Evolutionary conservation across 2,329 filamentous ascomycete species (phyloP).

Genomic region (Plenodomus tracheiphilus): DNA sequence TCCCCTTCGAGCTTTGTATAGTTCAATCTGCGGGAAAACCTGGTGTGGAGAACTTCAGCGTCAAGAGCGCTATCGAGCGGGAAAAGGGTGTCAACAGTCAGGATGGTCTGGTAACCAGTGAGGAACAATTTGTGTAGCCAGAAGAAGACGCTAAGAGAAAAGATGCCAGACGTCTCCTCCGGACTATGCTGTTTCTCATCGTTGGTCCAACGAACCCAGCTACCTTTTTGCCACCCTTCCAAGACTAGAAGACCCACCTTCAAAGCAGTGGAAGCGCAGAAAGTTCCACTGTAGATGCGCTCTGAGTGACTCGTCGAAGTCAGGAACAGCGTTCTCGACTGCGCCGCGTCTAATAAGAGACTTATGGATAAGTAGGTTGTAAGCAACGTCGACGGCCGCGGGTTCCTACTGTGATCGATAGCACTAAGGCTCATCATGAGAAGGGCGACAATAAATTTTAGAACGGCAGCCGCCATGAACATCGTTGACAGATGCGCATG

Average conservation of each 20-base stretch:
- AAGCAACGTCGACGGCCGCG: conserved; percentile 20
- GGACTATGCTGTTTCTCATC: conserved; percentile 29
- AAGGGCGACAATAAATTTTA: conserved; percentile 28
- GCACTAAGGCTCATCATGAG: conserved; percentile 10
- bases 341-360: conserved; percentile 15
- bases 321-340: conserved; percentile 18
- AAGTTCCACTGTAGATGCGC: conserved; percentile 9
- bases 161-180: conserved; percentile 41
- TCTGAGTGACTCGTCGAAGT: conserved; percentile 2
- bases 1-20: conserved; percentile 12
- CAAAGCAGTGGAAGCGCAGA: conserved; percentile 17
- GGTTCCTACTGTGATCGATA: conserved; percentile 16
- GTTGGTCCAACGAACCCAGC: conserved; percentile 27
- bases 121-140: conserved; percentile 43
- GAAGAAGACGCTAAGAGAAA: conserved; percentile 39
- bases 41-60: conserved; percentile 15
- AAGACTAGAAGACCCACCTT: conserved; percentile 23
- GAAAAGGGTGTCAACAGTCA: conserved; percentile 36
- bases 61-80: conserved; percentile 21
- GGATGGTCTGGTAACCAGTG: conserved; percentile 29
- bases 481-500: conserved; percentile 11
- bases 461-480: conserved; percentile 34
- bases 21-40: conserved; percentile 13
- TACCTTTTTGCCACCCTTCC: conserved; percentile 27
- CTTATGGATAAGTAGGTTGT: conserved; percentile 17